Evolutionary conservation across 371 early-diverging fungal genomes (phyloP).

Genomic region (Dichotomocladium elegans): DNA sequence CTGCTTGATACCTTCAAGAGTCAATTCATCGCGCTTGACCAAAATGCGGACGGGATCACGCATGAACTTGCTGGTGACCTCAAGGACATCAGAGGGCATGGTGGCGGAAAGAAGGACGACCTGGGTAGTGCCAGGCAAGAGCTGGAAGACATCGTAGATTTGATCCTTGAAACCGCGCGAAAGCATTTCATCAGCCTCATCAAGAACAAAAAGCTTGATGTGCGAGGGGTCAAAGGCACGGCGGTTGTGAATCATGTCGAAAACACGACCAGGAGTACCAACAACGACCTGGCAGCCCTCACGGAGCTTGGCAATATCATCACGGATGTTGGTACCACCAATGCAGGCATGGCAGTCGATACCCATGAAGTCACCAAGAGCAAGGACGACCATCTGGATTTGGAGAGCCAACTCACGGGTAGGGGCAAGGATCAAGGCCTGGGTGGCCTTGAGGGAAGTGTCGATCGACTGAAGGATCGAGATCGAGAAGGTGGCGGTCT

Average conservation of each 20-base stretch:
- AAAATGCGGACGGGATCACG: slow-evolving; percentile 89
- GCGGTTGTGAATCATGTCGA: slow-evolving; percentile 88
- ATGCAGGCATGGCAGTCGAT: slow-evolving; percentile 81
- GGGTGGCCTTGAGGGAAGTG: slow-evolving; percentile 63
- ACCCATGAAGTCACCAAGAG: slow-evolving; percentile 83
- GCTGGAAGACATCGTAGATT: slow-evolving; percentile 90
- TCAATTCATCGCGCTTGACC: slow-evolving; percentile 95
- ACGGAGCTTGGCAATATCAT: slow-evolving; percentile 70
- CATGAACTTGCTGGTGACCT: slow-evolving; percentile 92
- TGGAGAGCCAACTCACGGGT: slow-evolving; percentile 94
- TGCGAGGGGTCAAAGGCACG: slow-evolving; percentile 69
- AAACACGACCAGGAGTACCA: slow-evolving; percentile 95
- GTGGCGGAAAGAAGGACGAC: slow-evolving; percentile 92
- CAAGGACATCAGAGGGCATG: slow-evolving; percentile 89
- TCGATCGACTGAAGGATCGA: slow-evolving; percentile 88
- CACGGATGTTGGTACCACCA: slow-evolving; percentile 87
- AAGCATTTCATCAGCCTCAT: slow-evolving; percentile 98
- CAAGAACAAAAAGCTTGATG: slow-evolving; percentile 92
- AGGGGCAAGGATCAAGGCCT: slow-evolving; percentile 87
- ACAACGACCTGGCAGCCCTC: slow-evolving; percentile 79
- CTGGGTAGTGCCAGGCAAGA: slow-evolving; percentile 81
- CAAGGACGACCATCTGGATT: slow-evolving; percentile 81
- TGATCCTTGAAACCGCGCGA: slow-evolving; percentile 93
- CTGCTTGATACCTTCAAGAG: slow-evolving; percentile 93
- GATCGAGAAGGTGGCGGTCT: slow-evolving; percentile 96